These are phyloP conservation scores for Candida ulmi DNA, from an alignment of 805 yeast species.

Conservation along the genomic window DNA sequence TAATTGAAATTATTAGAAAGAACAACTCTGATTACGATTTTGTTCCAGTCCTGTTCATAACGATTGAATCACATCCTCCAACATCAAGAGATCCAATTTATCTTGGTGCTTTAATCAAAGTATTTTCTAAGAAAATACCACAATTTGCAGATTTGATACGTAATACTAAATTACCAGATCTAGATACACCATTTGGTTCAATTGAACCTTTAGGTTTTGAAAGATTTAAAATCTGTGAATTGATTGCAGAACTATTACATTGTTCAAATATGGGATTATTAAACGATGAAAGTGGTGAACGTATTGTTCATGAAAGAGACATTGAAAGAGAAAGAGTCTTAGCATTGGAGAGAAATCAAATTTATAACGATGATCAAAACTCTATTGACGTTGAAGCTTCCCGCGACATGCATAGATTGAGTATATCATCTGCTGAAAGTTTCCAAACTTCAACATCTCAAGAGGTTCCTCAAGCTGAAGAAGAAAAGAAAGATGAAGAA, in stretches of 20 bases:
- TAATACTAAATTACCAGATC: constrained; percentile 29
- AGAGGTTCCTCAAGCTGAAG: background rate
- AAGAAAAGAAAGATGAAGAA: constrained; percentile 10
- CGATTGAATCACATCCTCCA: constrained; percentile 88
- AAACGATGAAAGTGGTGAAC: constrained; percentile 71
- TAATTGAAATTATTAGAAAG: constrained; percentile 90
- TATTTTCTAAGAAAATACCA: constrained; percentile 72
- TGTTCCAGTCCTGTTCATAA: constrained; percentile 76
- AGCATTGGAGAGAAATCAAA: constrained; percentile 25
- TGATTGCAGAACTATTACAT: constrained; percentile 89
- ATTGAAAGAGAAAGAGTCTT: constrained; percentile 51
- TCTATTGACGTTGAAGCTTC: constrained; percentile 32
- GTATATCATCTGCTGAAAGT: constrained; percentile 7
- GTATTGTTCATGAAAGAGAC: constrained; percentile 65
- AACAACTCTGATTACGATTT: constrained; percentile 94
- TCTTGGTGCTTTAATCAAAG: constrained; percentile 75
- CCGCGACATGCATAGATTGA: constrained; percentile 19
- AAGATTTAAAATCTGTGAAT: constrained; percentile 82
- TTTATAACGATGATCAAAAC: constrained; percentile 25
- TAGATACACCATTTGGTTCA: constrained; percentile 60
- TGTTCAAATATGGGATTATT: constrained; percentile 95
- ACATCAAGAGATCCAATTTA: constrained; percentile 89
- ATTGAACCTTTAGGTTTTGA: constrained; percentile 84
- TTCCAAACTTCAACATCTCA: background rate
- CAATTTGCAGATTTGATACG: constrained; percentile 58